These are phyloP conservation scores for Acer campestre DNA, from an alignment of 345 rosid genomes.

Conservation along the genomic window DNA sequence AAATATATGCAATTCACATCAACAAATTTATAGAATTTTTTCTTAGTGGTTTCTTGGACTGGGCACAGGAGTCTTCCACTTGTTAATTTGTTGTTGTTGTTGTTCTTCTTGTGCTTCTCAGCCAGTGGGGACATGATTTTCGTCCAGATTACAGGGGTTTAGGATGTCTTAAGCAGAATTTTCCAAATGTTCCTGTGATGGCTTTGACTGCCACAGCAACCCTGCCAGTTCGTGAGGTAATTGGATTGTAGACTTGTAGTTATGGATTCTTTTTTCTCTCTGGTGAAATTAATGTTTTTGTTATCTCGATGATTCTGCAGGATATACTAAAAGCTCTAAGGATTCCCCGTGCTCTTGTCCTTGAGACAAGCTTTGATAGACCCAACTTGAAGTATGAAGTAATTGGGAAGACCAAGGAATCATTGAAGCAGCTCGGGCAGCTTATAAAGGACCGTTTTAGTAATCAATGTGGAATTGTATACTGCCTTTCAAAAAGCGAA, in stretches of 20 bases:
- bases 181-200: slow-evolving; percentile 67
- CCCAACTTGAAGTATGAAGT: slow-evolving; percentile 90
- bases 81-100: slow-evolving; percentile 11
- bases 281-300: background rate
- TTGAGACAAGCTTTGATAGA: slow-evolving; percentile 93
- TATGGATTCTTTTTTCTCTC: background rate
- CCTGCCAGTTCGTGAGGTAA: slow-evolving; percentile 72
- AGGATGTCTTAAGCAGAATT: slow-evolving; percentile 83
- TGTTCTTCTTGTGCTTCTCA: slow-evolving; percentile 30
- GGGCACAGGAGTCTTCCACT: background rate
- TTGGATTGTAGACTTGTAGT: background rate
- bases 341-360: slow-evolving; percentile 76
- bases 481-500: slow-evolving; percentile 90
- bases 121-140: slow-evolving; percentile 99
- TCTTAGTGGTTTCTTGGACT: background rate
- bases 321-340: slow-evolving; percentile 76
- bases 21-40: background rate
- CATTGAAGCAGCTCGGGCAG: slow-evolving; percentile 82
- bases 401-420: slow-evolving; percentile 66
- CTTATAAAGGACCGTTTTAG: slow-evolving; percentile 64
- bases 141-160: slow-evolving; percentile 88
- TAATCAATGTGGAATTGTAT: slow-evolving; percentile 77
- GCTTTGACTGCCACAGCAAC: slow-evolving; percentile 95
- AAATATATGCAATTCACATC: background rate
- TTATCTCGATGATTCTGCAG: slow-evolving; percentile 40